Evolutionary conservation across 192 early-diverging fungal genomes (phyloP).

Genomic region (Pecoramyces ruminantium): DNA sequence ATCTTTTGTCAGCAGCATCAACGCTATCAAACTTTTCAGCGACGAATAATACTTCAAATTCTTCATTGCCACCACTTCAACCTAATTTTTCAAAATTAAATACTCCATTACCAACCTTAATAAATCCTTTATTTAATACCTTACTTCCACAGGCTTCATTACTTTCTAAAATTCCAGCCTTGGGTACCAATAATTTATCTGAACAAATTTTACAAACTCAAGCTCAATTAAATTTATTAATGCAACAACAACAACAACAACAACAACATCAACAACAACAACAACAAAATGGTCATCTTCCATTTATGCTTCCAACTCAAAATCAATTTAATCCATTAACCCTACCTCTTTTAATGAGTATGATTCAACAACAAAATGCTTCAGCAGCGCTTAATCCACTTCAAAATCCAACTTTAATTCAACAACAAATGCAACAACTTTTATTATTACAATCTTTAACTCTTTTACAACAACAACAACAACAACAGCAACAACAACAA

Average conservation of each 20-base stretch:
- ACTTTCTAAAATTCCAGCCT: neutral
- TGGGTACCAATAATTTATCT: neutral
- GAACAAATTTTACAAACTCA: neutral
- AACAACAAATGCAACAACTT: neutral
- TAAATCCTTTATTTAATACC: neutral
- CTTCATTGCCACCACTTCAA: neutral
- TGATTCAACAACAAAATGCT: neutral
- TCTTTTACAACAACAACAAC: neutral
- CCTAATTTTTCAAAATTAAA: neutral
- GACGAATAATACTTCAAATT: neutral
- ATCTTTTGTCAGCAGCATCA: neutral
- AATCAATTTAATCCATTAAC: neutral
- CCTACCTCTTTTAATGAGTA: neutral
- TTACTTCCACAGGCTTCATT: neutral
- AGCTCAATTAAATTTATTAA: neutral
- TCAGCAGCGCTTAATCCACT: neutral
- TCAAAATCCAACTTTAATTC: neutral
- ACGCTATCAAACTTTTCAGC: neutral
- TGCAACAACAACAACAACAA: neutral
- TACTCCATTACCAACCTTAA: neutral
- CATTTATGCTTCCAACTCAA: neutral
- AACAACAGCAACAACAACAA: neutral
- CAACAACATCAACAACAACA: too few species aligned
- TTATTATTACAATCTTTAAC: neutral
- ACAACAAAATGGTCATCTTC: too few species aligned